Base-by-base conservation (phyloP, 371 early-diverging fungal genomes). In the Mucor mucedo region DNA sequence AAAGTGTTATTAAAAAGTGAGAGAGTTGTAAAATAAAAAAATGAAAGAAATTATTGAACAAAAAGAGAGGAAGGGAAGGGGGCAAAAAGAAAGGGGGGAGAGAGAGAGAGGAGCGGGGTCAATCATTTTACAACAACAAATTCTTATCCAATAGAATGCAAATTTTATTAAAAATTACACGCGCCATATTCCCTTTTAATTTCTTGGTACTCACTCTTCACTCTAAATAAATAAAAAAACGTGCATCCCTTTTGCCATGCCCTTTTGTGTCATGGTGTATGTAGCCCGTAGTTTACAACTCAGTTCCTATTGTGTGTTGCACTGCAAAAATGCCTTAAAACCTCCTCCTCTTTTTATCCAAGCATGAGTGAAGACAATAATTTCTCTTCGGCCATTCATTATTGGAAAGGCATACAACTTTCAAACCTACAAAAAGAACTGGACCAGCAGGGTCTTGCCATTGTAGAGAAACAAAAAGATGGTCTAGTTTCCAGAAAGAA, bases 391-490 rank as follows among this genome's bases (percentile, higher is more conserved):
- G 87, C 87, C 21, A 79, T 87, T 58, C 81, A 82, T 50, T 80
- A 80, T 58, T 87, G 87, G 87, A 80, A 77, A 62, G 76, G 80
- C 62, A 85, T 93, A 52, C 87, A 89, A 53, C 83, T 95, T 10
- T 64, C 87, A 3, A 61, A 60, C 1, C 72, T 95, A 16, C 91
- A 94, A 66, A 83, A 82, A 10, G 84, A 87, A 28, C 85, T 94
- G 52, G 96, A 94, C 63, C 81, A 84, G 13, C 88, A 93, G 42
- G 90, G 92, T 8, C 73, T 91, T 14, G 84, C 84, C 16, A 88
- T 96, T 44, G 85, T 95, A 45, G 92, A 92, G 63, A 91, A 93
- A 69, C 96, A 96, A 68, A 92, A 91, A 66, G 88, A 90, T 64
- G 84, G 88, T 2, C 69, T 93, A 4, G 85, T 87, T 47, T 82